phyloP scores from a whole-genome alignment of 768 basidiomycete species.

The Podaxis sp. region DNA sequence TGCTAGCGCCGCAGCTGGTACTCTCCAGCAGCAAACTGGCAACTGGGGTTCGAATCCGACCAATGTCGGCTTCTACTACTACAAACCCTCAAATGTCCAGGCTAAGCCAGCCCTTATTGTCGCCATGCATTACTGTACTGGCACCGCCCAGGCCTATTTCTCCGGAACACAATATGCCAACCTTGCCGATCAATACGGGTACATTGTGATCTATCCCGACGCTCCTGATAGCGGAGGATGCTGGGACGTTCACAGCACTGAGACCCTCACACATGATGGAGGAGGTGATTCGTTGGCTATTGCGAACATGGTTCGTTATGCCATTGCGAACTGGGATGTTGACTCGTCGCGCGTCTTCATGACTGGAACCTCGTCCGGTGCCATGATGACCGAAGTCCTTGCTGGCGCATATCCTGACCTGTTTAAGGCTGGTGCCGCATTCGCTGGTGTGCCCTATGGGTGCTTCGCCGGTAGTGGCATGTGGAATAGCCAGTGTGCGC shows the following conservation, averaged over 20 bases:
- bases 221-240: slow-evolving; percentile 45
- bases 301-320: slow-evolving; percentile 45
- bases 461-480: slow-evolving; percentile 49
- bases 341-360: slow-evolving; percentile 48
- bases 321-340: slow-evolving; percentile 47
- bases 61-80: slow-evolving; percentile 47
- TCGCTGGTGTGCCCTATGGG: slow-evolving; percentile 54
- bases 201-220: slow-evolving; percentile 52
- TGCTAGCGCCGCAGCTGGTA: slow-evolving; percentile 28
- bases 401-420: slow-evolving; percentile 55
- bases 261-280: slow-evolving; percentile 52
- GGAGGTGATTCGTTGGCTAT: slow-evolving; percentile 57
- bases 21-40: slow-evolving; percentile 36
- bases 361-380: slow-evolving; percentile 52
- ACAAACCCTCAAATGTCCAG: slow-evolving; percentile 38
- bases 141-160: slow-evolving; percentile 53
- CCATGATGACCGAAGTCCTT: slow-evolving; percentile 63
- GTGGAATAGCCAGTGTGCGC: slow-evolving; percentile 50
- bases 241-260: slow-evolving; percentile 53
- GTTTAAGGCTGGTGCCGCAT: slow-evolving; percentile 46
- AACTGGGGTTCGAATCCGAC: slow-evolving; percentile 56
- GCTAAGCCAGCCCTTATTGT: slow-evolving; percentile 47
- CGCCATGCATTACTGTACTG: slow-evolving; percentile 54
- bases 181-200: slow-evolving; percentile 47
- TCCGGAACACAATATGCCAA: slow-evolving; percentile 46